Evolutionary conservation across 192 early-diverging fungal species (phyloP), one percentile per base, ranked within the genome.

Genomic region (Haplosporangium gracile): DNA sequence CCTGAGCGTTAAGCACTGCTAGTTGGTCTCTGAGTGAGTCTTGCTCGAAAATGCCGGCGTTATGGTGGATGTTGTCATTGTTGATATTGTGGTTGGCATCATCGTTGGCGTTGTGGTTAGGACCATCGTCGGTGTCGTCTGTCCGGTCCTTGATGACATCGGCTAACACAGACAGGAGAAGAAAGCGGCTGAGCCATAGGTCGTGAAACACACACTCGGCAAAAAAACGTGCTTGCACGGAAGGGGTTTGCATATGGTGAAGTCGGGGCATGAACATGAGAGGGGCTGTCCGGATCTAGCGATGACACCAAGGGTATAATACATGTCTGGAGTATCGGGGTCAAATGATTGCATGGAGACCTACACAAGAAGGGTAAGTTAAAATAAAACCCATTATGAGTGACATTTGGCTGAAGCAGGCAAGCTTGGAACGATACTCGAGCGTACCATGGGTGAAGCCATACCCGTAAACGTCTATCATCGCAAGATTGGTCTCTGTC

Each of bases 181-280:
- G 63, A 76, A 76, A 76, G 60, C 63, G 75, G 60, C 75, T 76
- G 55, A 68, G 60, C 75, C 75, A 76, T 45, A 76, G 60, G 55
- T 76, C 75, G 15, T 76, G 75, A 76, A 76, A 45, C 2, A 45
- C 75, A 76, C 63, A 63, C 13, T 76, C 75, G 5, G 75, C 75
- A 45, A 76, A 63, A 76, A 75, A 45, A 76, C 42, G 40, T 68
- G 75, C 60, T 76, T 76, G 60, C 75, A 76, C 63, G 75, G 75
- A 45, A 76, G 63, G 42, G 75, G 75, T 22, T 68, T 68, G 0
- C 75, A 63, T 8, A 26, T 45, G 75, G 60, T 45, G 26, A 76
- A 76, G 40, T 76, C 74, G 22, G 15, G 74, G 74, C 74, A 65
- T 26, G 74, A 76, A 63, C 74, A 76, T 45, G 74, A 38, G 57